A percentile compares a stretch with the other conserved stretches of the same genome.
Conservation (phyloP, 2,329 filamentous ascomycete genomes). For the Remersonia thermophila region DNA sequence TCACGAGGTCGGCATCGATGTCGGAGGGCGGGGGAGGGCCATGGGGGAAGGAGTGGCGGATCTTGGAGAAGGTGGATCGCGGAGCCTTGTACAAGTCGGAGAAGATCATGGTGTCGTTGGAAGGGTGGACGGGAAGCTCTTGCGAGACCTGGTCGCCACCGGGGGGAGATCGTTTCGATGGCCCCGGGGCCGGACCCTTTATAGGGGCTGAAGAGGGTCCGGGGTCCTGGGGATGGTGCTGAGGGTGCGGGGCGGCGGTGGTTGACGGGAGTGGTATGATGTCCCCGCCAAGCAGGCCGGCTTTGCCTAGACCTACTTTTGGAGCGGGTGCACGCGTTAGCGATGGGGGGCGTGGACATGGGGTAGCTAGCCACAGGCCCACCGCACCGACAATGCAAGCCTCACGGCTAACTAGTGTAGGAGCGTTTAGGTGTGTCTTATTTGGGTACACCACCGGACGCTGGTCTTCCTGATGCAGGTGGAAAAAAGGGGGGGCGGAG, state of each 20-base stretch:
- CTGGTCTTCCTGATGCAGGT: too few relatives aligned
- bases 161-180: constrained; percentile 11
- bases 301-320: constrained; percentile 9
- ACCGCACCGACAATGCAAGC: background rate
- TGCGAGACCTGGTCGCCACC: constrained; percentile 13
- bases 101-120: constrained; percentile 38
- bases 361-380: background rate
- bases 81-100: constrained; percentile 47
- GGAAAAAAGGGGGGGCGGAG: too few relatives aligned
- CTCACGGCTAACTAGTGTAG: background rate
- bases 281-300: constrained; percentile 12
- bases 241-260: constrained; percentile 15
- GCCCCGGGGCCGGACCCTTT: background rate
- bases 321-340: constrained; percentile 13
- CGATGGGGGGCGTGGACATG: constrained; percentile 15
- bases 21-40: constrained; percentile 25
- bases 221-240: constrained; percentile 9
- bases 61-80: constrained; percentile 39
- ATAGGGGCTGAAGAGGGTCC: background rate
- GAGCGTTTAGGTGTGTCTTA: too few relatives aligned
- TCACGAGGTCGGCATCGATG: constrained; percentile 49
- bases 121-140: constrained; percentile 5
- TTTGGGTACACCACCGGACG: too few relatives aligned
- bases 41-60: constrained; percentile 30
- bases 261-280: constrained; percentile 17